Evolutionary conservation across 2,329 filamentous ascomycete species (phyloP).

Genomic region (Teratosphaeria viscida): DNA sequence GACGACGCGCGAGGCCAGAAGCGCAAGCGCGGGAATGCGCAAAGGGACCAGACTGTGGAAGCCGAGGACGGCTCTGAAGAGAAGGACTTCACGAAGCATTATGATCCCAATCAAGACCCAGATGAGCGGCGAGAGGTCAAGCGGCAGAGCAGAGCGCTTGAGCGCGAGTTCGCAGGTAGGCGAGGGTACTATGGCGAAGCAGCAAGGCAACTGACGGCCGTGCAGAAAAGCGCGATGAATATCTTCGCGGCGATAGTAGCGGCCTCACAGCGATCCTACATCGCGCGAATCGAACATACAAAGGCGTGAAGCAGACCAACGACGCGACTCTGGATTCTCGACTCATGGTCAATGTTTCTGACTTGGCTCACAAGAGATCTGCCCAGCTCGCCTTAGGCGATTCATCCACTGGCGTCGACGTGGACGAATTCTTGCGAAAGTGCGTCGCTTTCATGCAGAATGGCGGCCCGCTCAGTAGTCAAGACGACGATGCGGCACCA

Average conservation of each 20-base stretch:
- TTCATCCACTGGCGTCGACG: slow-evolving; percentile 63
- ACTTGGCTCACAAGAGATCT: slow-evolving; percentile 70
- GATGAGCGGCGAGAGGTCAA: slow-evolving; percentile 63
- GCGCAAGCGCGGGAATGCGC: slow-evolving; percentile 12
- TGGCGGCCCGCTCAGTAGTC: slow-evolving; percentile 38
- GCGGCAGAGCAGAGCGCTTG: slow-evolving; percentile 58
- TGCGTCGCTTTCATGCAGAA: slow-evolving; percentile 76
- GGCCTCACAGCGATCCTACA: slow-evolving; percentile 27
- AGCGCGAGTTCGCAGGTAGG: slow-evolving; percentile 48
- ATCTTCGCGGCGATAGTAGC: slow-evolving; percentile 53
- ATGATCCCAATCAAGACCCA: slow-evolving; percentile 74
- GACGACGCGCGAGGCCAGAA: slow-evolving; percentile 16
- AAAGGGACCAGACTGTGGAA: slow-evolving; percentile 11
- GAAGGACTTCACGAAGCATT: slow-evolving; percentile 36
- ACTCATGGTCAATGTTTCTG: slow-evolving; percentile 70
- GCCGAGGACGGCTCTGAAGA: slow-evolving; percentile 22
- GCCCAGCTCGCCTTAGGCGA: slow-evolving; percentile 64
- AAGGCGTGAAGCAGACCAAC: slow-evolving; percentile 66
- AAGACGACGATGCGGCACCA: slow-evolving; percentile 39
- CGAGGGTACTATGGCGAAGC: neutral
- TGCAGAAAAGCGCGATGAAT: slow-evolving; percentile 62
- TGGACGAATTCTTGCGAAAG: slow-evolving; percentile 86
- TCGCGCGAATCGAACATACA: slow-evolving; percentile 46
- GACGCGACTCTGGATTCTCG: slow-evolving; percentile 86
- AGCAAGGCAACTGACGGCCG: neutral